phyloP scores from a whole-genome alignment of 2,329 filamentous ascomycete genomes.

The Rasamsonia emersonii region DNA sequence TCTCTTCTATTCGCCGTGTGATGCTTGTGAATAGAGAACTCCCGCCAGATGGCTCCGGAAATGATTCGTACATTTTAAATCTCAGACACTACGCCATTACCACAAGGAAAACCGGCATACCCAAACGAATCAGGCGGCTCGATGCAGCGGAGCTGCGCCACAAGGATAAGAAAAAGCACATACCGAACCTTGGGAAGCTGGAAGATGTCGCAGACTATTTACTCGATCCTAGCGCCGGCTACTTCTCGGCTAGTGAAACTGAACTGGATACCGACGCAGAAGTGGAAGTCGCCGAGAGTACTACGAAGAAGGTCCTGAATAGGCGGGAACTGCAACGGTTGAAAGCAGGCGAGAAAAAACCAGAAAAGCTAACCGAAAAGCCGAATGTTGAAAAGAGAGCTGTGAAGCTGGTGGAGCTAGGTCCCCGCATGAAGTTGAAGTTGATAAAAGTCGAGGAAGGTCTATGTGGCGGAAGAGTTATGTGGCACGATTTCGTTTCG shows the following conservation, averaged over 20 bases:
- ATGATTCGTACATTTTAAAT: constrained; percentile 71
- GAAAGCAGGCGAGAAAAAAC: constrained; percentile 38
- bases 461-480: constrained; percentile 75
- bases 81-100: constrained; percentile 93
- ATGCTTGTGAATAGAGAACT: constrained; percentile 78
- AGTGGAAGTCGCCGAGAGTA: constrained; percentile 66
- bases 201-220: constrained; percentile 94
- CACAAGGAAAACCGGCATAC: constrained; percentile 75
- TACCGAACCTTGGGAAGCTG: constrained; percentile 84
- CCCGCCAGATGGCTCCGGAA: constrained; percentile 28
- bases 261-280: constrained; percentile 93
- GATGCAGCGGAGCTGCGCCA: constrained; percentile 77
- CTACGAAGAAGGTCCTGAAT: constrained; percentile 45
- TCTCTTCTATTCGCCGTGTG: constrained; percentile 86
- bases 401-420: constrained; percentile 86
- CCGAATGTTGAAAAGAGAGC: constrained; percentile 68
- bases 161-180: constrained; percentile 56
- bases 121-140: constrained; percentile 72
- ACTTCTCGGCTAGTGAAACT: constrained; percentile 86
- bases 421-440: constrained; percentile 78
- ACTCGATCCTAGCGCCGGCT: constrained; percentile 75
- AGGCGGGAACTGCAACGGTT: constrained; percentile 43
- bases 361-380: constrained; percentile 28
- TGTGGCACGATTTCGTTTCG: constrained; percentile 95
- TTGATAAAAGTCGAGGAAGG: constrained; percentile 96